phyloP scores from a whole-genome alignment of 1,139 yeast species.

The Kurtzmaniella quercitrusa region DNA sequence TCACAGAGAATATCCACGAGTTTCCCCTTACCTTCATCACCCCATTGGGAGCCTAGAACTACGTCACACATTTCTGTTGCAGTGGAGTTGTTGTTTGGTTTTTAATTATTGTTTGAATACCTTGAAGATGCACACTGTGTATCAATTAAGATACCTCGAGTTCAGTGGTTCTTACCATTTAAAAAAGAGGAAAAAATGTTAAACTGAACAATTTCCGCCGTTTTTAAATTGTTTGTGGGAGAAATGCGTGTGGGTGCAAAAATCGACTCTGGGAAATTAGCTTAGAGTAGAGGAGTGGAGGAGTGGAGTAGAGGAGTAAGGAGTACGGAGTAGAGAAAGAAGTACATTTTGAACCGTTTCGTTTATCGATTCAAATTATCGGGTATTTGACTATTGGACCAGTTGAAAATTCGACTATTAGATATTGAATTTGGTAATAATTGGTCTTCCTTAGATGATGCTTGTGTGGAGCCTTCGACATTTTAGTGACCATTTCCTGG shows the following conservation, averaged over 20 bases:
- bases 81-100: too few relatives aligned
- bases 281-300: not conserved
- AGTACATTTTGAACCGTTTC: too few relatives aligned
- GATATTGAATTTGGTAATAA: too few relatives aligned
- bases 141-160: not conserved
- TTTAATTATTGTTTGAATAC: not conserved
- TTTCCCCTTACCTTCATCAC: slow-evolving; percentile 99
- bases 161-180: slow-evolving; percentile 8
- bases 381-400: too few relatives aligned
- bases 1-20: slow-evolving; percentile 92
- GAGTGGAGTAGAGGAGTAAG: not conserved
- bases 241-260: not conserved
- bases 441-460: too few relatives aligned
- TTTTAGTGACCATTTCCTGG: too few relatives aligned
- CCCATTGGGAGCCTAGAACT: slow-evolving; percentile 98
- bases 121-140: slow-evolving; percentile 2
- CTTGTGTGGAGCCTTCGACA: too few relatives aligned
- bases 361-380: too few relatives aligned
- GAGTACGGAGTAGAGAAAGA: not conserved
- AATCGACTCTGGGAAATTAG: not conserved
- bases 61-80: slow-evolving; percentile 96
- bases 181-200: slow-evolving; percentile 6
- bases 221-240: not conserved
- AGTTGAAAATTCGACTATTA: too few relatives aligned
- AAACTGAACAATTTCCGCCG: not conserved